Evolutionary conservation across 306 rosid genomes (phyloP).

Genomic region (Cercis canadensis): DNA sequence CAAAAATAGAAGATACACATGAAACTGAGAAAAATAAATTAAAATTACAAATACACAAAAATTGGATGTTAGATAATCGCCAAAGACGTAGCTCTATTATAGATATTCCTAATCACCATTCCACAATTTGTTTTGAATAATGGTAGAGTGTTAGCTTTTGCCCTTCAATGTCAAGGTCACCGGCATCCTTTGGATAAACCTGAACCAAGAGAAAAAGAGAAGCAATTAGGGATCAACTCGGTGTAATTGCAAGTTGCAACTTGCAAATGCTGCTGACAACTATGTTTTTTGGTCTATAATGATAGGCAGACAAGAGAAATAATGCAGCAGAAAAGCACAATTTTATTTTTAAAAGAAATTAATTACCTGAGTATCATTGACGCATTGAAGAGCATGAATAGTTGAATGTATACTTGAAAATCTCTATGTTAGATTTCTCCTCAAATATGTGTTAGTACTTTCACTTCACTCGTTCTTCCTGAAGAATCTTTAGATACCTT

Average conservation of each 20-base stretch:
- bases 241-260: too few relatives aligned
- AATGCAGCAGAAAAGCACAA: too few relatives aligned
- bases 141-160: conserved; percentile 32
- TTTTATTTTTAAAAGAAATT: neutral
- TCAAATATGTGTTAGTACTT: conserved; percentile 8
- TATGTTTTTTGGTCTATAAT: too few relatives aligned
- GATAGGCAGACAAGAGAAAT: too few relatives aligned
- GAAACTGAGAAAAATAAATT: too few relatives aligned
- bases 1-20: neutral
- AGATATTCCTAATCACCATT: conserved; percentile 37
- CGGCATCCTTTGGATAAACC: conserved; percentile 50
- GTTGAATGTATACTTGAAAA: conserved; percentile 40
- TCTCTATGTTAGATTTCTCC: conserved; percentile 13
- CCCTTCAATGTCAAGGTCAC: conserved; percentile 31
- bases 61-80: too few relatives aligned
- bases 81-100: conserved; percentile 22
- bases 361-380: conserved; percentile 44
- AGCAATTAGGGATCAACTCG: neutral
- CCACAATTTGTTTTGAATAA: conserved; percentile 41
- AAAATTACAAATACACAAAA: conserved; percentile 8
- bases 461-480: conserved; percentile 69
- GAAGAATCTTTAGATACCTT: conserved; percentile 73
- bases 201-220: conserved; percentile 2
- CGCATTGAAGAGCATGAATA: conserved; percentile 20
- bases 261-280: too few relatives aligned